phyloP scores from a whole-genome alignment of 2,329 filamentous ascomycete genomes.

The Cladophialophora exuberans region DNA sequence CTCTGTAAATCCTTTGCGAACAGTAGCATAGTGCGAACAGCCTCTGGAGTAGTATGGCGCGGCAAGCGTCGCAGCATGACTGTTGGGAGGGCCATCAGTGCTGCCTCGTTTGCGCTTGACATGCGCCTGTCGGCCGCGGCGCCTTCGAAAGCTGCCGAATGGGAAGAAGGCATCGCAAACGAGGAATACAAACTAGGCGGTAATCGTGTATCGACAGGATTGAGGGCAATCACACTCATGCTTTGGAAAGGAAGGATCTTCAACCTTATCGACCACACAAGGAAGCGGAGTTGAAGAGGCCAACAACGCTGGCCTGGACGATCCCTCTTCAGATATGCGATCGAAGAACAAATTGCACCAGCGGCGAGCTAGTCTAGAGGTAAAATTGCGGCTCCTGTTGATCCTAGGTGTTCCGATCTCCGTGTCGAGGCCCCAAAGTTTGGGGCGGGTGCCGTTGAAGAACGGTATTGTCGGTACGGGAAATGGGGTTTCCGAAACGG shows the following conservation, averaged over 20 bases:
- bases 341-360: background rate
- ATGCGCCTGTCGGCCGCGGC: constrained; percentile 29
- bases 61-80: constrained; percentile 65
- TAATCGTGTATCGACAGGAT: constrained; percentile 20
- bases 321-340: constrained; percentile 4
- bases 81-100: constrained; percentile 34
- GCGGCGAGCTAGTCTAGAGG: background rate
- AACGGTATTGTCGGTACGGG: constrained; percentile 13
- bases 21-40: constrained; percentile 65
- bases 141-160: constrained; percentile 22
- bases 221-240: constrained; percentile 28
- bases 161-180: constrained; percentile 15
- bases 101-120: constrained; percentile 32
- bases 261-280: constrained; percentile 11
- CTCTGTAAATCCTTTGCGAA: constrained; percentile 67
- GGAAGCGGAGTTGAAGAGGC: background rate
- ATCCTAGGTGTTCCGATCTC: constrained; percentile 7
- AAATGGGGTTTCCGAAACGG: background rate
- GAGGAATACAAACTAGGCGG: constrained; percentile 19
- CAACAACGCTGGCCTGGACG: background rate
- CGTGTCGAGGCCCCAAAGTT: background rate
- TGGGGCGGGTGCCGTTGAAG: constrained; percentile 2
- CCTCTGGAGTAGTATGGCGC: constrained; percentile 60
- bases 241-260: background rate
- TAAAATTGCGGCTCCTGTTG: background rate